Conservation (phyloP, 2,329 filamentous ascomycete genomes). For the Immersiporthe knoxdaviesiana region DNA sequence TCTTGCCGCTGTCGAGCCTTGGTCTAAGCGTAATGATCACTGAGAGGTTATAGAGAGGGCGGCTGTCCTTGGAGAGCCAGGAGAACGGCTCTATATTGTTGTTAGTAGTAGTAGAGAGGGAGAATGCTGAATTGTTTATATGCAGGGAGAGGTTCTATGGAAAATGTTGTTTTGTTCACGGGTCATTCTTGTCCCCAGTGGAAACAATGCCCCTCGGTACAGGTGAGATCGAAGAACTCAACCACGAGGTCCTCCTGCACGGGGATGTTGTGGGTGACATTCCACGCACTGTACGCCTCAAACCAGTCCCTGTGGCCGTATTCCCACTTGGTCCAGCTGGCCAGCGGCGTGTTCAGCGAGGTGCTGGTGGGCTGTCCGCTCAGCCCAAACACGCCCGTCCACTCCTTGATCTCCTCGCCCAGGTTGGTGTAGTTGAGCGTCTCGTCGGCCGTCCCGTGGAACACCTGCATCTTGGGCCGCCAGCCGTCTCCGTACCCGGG, state of each 20-base stretch:
- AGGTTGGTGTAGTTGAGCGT: conserved; percentile 57
- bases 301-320: conserved; percentile 44
- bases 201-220: conserved; percentile 40
- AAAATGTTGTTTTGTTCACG: too few relatives aligned
- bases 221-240: conserved; percentile 44
- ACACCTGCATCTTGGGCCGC: conserved; percentile 60
- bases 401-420: conserved; percentile 57
- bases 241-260: conserved; percentile 43
- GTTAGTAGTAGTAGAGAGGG: not conserved
- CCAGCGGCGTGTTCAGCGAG: conserved; percentile 39
- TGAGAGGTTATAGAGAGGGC: conserved; percentile 34
- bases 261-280: conserved; percentile 45
- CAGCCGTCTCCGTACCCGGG: conserved; percentile 51
- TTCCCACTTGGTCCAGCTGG: conserved; percentile 43
- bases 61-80: not conserved
- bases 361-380: conserved; percentile 36
- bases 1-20: conserved; percentile 46
- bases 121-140: too few relatives aligned
- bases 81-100: not conserved
- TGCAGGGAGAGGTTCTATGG: too few relatives aligned
- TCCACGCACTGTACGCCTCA: conserved; percentile 44
- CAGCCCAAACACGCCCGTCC: conserved; percentile 48
- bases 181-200: conserved; percentile 40
- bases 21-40: conserved; percentile 45
- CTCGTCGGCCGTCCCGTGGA: conserved; percentile 58